A percentile compares a stretch with the other conserved stretches of the same genome.
phyloP scores from a whole-genome alignment of 1,139 yeast species.

The Diutina sp. region DNA sequence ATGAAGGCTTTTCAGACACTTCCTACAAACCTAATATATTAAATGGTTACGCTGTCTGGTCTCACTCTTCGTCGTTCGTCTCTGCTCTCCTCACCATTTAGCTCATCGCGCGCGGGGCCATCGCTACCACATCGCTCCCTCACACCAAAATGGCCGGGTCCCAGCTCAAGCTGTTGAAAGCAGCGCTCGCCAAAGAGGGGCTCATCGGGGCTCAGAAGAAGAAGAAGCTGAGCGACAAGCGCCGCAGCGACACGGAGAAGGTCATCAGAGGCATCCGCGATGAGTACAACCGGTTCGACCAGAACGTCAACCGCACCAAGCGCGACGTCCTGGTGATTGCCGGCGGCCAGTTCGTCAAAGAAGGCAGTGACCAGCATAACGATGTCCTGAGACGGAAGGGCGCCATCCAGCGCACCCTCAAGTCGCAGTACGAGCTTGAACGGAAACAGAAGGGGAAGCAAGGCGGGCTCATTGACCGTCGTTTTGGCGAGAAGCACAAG shows the following conservation, averaged over 20 bases:
- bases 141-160: constrained; percentile 69
- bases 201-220: constrained; percentile 66
- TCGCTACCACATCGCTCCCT: not conserved
- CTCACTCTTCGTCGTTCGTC: not conserved
- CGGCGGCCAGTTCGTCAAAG: constrained; percentile 41
- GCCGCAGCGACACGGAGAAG: constrained; percentile 31
- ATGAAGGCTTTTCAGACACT: no score
- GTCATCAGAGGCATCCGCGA: constrained; percentile 53
- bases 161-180: constrained; percentile 73
- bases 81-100: not conserved
- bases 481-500: constrained; percentile 83
- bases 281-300: constrained; percentile 84
- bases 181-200: constrained; percentile 64
- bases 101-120: not conserved
- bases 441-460: constrained; percentile 42
- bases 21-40: no score
- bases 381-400: constrained; percentile 44
- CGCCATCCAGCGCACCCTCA: constrained; percentile 63
- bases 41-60: no score
- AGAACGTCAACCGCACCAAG: constrained; percentile 58
- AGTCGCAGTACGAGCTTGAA: constrained; percentile 53
- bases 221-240: constrained; percentile 36
- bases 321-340: constrained; percentile 44
- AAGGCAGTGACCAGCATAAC: constrained; percentile 39
- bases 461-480: constrained; percentile 72